phyloP scores from a whole-genome alignment of 2,329 filamentous ascomycete species.

The Massarina eburnea region DNA sequence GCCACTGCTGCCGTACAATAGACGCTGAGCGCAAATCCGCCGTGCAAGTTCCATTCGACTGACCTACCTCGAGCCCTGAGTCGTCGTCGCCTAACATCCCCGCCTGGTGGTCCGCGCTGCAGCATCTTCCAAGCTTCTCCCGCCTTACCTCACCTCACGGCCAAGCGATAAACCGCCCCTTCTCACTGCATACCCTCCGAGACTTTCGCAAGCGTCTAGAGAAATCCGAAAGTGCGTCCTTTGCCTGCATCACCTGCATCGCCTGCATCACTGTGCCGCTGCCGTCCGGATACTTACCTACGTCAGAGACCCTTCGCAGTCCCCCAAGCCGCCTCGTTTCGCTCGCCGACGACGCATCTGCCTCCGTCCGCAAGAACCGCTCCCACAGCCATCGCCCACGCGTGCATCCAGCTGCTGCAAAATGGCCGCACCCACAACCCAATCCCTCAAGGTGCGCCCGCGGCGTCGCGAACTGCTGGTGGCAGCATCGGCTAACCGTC shows the following conservation, averaged over 20 bases:
- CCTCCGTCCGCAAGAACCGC: slow-evolving; percentile 3
- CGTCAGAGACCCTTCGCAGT: neutral
- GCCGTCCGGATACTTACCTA: neutral
- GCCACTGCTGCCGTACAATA: neutral
- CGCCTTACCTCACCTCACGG: slow-evolving; percentile 9
- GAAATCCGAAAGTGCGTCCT: slow-evolving; percentile 5
- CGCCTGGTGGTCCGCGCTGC: slow-evolving; percentile 1
- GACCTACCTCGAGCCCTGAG: neutral
- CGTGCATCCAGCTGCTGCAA: slow-evolving; percentile 17
- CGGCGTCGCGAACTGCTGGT: neutral
- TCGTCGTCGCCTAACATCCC: neutral
- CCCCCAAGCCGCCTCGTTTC: slow-evolving; percentile 2
- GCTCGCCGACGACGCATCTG: slow-evolving; percentile 6
- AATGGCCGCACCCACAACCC: slow-evolving; percentile 82
- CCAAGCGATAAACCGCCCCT: slow-evolving; percentile 41
- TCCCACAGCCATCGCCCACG: neutral
- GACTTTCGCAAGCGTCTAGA: neutral
- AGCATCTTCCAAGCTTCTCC: slow-evolving; percentile 19
- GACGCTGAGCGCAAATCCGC: no score
- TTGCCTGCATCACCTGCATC: slow-evolving; percentile 11
- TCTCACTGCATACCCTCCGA: slow-evolving; percentile 29
- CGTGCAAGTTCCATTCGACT: neutral
- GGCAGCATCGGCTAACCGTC: slow-evolving; percentile 19
- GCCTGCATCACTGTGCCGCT: neutral
- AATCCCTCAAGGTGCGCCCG: slow-evolving; percentile 78